Percentiles rank a stretch among this genome's conserved stretches.
Evolutionary conservation across 306 rosid genomes (phyloP).

Genomic region (Cucurbita moschata): DNA sequence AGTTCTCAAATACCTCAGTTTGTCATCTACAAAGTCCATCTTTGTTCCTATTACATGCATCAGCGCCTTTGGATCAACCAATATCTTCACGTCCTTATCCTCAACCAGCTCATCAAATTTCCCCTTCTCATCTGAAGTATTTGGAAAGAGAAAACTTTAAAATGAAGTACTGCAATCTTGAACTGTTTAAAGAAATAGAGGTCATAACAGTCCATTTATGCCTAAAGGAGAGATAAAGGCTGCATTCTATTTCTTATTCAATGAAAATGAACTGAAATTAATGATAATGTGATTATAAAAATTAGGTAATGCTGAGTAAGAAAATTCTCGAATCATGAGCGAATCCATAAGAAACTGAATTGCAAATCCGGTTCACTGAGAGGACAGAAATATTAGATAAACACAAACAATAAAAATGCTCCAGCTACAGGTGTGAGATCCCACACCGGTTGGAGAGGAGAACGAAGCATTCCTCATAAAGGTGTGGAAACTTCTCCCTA

Average conservation of each 20-base stretch:
- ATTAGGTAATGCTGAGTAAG: background rate
- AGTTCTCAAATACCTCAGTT: conserved; percentile 42
- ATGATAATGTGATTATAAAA: background rate
- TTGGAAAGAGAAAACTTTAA: background rate
- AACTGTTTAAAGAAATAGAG: background rate
- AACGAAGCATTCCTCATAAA: too few relatives aligned
- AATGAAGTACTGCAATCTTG: background rate
- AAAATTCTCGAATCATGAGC: background rate
- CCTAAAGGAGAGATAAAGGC: background rate
- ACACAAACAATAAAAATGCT: background rate
- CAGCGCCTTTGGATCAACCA: conserved; percentile 91
- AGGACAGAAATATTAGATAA: background rate
- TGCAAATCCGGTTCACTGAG: background rate
- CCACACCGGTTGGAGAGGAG: too few relatives aligned
- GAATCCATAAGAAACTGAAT: background rate
- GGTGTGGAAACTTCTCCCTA: too few relatives aligned
- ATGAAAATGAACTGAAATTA: background rate
- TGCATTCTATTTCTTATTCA: background rate
- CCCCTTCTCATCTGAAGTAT: conserved; percentile 66
- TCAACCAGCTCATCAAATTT: conserved; percentile 85
- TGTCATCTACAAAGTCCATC: conserved; percentile 94
- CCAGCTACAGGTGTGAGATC: background rate
- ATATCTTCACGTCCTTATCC: conserved; percentile 79
- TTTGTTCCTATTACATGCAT: conserved; percentile 96
- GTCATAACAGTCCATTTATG: background rate